Evolutionary conservation across 768 basidiomycete species (phyloP), one percentile per base, ranked within the genome.

Genomic region (Chalciporus piperatus): DNA sequence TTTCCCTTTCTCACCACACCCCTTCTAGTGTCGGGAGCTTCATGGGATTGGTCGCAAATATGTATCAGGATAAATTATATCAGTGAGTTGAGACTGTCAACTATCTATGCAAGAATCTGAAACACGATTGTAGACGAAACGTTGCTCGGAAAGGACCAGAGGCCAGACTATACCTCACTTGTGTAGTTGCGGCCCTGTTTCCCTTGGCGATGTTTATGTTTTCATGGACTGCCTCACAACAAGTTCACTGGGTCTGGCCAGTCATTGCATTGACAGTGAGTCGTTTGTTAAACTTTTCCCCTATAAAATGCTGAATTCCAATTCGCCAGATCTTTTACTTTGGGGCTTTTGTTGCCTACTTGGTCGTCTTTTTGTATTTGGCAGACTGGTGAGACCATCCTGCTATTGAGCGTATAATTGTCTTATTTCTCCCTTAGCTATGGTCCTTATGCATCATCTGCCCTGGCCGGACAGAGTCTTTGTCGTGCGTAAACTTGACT

Each of bases 131-230:
- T 19, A 52, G 57, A 30, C 58, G 59, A 41, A 69, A 71, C 44
- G 45, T 66, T 1, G 67, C 68, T 9, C 41, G 63, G 45, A 52
- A 20, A 39, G 75, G 75, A 5, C 74, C 73, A 0, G 85, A 87
- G 67, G 84, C 85, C 5, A 75, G 84, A 19, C 64, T 86, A 35
- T 83, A 80, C 52, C 66, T 71, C 22, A 76, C 82, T 11, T 83
- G 83, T 59, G 57, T 74, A 30, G 82, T 78, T 0, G 81, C 74
- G 0, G 49, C 82, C 41, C 57, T 83, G 7, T 71, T 84, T 50
- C 83, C 84, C 0, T 51, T 72, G 3, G 76, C 76, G 14, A 81
- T 85, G 76, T 80, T 87, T 66, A 81, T 89, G 35, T 90, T 83
- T 61, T 85, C 83, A 0, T 87, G 84, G 81, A 81, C 82, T 19